Percentiles rank a stretch among this genome's conserved stretches.
Conservation (phyloP, 1,284 basidiomycete species). For the Golubevia pallescens region DNA sequence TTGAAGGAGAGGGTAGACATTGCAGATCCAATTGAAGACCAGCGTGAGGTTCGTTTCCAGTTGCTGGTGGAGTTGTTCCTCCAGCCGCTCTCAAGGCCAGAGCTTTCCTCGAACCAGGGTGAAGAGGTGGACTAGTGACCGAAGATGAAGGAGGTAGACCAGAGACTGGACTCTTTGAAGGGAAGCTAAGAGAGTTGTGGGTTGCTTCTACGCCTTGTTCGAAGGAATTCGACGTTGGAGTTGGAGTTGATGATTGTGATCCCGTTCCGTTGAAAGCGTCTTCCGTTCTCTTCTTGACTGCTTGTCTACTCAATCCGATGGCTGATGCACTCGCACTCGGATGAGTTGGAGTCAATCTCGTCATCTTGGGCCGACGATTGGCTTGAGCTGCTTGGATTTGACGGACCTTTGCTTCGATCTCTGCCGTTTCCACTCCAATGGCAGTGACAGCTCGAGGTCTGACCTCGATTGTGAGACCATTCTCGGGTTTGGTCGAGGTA, state of each 20-base stretch:
- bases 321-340: background rate
- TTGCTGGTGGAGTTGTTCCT: conserved; percentile 11
- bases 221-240: background rate
- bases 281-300: background rate
- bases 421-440: background rate
- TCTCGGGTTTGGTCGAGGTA: background rate
- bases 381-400: background rate
- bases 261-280: background rate
- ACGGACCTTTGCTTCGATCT: background rate
- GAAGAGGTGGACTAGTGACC: conserved; percentile 12
- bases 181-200: background rate
- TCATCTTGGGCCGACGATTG: background rate
- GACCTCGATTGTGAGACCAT: background rate
- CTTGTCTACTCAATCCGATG: background rate
- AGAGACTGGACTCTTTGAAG: background rate
- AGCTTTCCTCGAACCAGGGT: conserved; percentile 38
- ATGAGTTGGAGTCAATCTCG: background rate
- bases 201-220: background rate
- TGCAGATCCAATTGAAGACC: conserved; percentile 48
- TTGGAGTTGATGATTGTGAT: background rate
- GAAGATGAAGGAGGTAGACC: background rate
- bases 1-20: conserved; percentile 39
- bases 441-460: background rate
- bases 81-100: conserved; percentile 32
- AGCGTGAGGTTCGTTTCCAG: conserved; percentile 29